Evolutionary conservation across 169 alveolate genomes (phyloP).

Genomic region (Eimeria maxima): DNA sequence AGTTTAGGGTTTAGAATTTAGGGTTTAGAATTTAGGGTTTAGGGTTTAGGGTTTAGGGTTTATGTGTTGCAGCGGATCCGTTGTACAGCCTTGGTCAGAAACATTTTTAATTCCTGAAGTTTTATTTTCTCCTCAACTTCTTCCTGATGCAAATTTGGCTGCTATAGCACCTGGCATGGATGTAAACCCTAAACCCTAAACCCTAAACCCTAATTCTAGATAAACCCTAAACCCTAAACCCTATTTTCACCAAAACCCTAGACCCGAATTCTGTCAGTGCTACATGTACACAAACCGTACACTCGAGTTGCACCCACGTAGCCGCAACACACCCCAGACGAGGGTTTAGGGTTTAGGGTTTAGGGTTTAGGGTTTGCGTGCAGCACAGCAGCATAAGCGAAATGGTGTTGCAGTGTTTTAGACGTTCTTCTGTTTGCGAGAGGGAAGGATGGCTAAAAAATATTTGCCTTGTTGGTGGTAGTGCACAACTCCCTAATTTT

Average conservation of each 20-base stretch:
- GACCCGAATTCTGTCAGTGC: background rate
- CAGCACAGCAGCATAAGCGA: slow-evolving; percentile 78
- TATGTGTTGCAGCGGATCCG: slow-evolving; percentile 69
- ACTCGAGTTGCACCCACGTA: no score
- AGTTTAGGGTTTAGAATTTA: slow-evolving; percentile 25
- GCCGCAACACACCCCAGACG: background rate
- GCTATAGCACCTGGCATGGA: slow-evolving; percentile 65
- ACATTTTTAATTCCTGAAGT: slow-evolving; percentile 71
- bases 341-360: background rate
- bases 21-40: slow-evolving; percentile 28
- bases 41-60: slow-evolving; percentile 43
- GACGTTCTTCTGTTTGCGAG: slow-evolving; percentile 63
- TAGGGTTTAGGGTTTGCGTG: slow-evolving; percentile 28
- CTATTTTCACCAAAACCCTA: background rate
- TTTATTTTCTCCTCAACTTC: slow-evolving; percentile 70
- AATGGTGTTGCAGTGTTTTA: slow-evolving; percentile 27
- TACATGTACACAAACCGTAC: background rate
- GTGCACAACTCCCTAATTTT: slow-evolving; percentile 57
- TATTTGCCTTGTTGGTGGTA: slow-evolving; percentile 77
- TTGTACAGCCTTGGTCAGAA: slow-evolving; percentile 70
- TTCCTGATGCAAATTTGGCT: slow-evolving; percentile 60
- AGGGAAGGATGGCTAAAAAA: slow-evolving; percentile 56
- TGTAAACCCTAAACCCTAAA: slow-evolving; percentile 64
- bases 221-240: slow-evolving; percentile 61
- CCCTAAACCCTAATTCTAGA: no score